Conservation (phyloP, 192 early-diverging fungal genomes). For the Coemansia sp. region DNA sequence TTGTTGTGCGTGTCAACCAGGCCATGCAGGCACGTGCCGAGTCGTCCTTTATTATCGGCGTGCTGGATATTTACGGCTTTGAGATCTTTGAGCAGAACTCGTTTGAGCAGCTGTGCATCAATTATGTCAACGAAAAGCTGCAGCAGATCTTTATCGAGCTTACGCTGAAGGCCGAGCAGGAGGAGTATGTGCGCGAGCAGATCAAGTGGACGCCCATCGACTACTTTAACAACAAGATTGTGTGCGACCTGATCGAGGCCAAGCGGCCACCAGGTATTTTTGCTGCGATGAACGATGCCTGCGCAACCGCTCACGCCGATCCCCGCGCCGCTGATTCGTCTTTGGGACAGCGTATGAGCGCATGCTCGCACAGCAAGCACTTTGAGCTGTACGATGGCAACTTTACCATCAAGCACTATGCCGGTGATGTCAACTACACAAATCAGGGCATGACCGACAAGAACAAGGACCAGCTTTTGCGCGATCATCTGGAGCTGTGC, state of each 20-base stretch:
- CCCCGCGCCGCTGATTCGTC: slow-evolving; percentile 76
- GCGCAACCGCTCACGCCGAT: slow-evolving; percentile 95
- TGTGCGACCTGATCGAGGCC: slow-evolving; percentile 97
- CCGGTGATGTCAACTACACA: slow-evolving; percentile 92
- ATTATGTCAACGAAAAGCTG: slow-evolving; percentile 96
- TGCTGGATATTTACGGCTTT: slow-evolving; percentile 98
- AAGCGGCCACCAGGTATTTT: slow-evolving; percentile 93
- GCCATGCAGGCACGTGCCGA: slow-evolving; percentile 72
- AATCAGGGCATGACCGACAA: slow-evolving; percentile 94
- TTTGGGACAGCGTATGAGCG: slow-evolving; percentile 68
- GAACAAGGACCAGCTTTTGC: slow-evolving; percentile 95
- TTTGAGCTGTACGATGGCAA: slow-evolving; percentile 70
- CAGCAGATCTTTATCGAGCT: slow-evolving; percentile 99
- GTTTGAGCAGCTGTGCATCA: slow-evolving; percentile 99
- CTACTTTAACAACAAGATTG: slow-evolving; percentile 99
- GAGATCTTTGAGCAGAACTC: slow-evolving; percentile 95
- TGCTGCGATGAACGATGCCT: slow-evolving; percentile 95
- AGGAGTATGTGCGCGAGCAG: slow-evolving; percentile 94
- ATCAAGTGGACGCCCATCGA: slow-evolving; percentile 99
- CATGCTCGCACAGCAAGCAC: slow-evolving; percentile 71
- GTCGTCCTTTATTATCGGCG: slow-evolving; percentile 77
- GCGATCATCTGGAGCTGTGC: slow-evolving; percentile 89
- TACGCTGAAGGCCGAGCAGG: slow-evolving; percentile 97
- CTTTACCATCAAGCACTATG: slow-evolving; percentile 93
- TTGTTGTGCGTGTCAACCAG: slow-evolving; percentile 88